Percentiles rank a stretch among this genome's conserved stretches.
These are phyloP conservation scores for Aquanectria penicillioides DNA, from an alignment of 2,329 filamentous ascomycete genomes.

Conservation along the genomic window DNA sequence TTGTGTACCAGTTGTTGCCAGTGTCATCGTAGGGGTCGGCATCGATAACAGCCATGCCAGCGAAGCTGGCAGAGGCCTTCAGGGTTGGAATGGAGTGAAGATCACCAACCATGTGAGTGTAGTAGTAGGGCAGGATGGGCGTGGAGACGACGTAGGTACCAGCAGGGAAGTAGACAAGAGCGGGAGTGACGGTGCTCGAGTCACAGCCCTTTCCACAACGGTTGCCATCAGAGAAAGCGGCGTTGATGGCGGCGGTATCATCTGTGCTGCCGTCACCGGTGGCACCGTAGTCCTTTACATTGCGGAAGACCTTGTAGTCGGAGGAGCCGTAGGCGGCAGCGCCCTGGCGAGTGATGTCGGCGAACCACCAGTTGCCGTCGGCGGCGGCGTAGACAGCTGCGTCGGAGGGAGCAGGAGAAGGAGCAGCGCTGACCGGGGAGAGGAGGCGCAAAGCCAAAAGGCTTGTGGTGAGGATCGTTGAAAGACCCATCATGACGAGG, in stretches of 20 bases:
- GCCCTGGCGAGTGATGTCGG: slow-evolving; percentile 75
- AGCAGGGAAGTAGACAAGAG: slow-evolving; percentile 89
- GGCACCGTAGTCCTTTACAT: slow-evolving; percentile 81
- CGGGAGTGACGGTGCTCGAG: slow-evolving; percentile 84
- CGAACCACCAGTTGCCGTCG: slow-evolving; percentile 74
- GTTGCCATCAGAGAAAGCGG: slow-evolving; percentile 78
- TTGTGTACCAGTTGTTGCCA: slow-evolving; percentile 80
- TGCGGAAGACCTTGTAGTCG: slow-evolving; percentile 78
- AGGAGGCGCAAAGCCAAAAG: slow-evolving; percentile 57
- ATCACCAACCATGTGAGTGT: slow-evolving; percentile 92
- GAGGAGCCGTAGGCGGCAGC: slow-evolving; percentile 67
- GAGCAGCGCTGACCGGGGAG: slow-evolving; percentile 46
- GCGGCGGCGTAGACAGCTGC: slow-evolving; percentile 34
- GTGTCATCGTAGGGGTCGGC: slow-evolving; percentile 80
- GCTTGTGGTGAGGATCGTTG: slow-evolving; percentile 53
- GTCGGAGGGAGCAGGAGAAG: slow-evolving; percentile 34
- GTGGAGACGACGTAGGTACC: slow-evolving; percentile 85
- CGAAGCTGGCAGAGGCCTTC: slow-evolving; percentile 77
- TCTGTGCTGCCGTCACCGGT: slow-evolving; percentile 76
- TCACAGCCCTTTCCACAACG: slow-evolving; percentile 86
- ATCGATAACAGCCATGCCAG: slow-evolving; percentile 90
- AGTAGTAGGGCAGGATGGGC: slow-evolving; percentile 88
- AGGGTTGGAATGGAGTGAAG: slow-evolving; percentile 76
- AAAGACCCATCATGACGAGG: slow-evolving; percentile 58
- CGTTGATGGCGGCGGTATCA: slow-evolving; percentile 90